Base-by-base conservation (phyloP, 2,329 filamentous ascomycete genomes). In the Pseudocercospora macadamiae region DNA sequence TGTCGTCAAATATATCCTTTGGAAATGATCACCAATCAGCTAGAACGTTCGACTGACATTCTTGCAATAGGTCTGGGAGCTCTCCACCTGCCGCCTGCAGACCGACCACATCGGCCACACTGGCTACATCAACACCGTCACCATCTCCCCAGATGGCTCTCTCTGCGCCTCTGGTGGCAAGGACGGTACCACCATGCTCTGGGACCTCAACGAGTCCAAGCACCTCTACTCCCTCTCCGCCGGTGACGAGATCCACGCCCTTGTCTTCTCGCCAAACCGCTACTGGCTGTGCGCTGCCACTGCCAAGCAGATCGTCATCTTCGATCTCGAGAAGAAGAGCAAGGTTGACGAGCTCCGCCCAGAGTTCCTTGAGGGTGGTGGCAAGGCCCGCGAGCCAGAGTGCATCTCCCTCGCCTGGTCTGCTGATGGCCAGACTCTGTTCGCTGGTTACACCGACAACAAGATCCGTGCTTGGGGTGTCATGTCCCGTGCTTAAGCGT, bases 241-340 rank as follows among this genome's bases (percentile, higher is more conserved):
- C 79, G 95, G 93, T 82, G 93, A 99, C 81, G 95, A 97, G 89
- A 99, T 99, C 86, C 95, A 99, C 85, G 93, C 95, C 73, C 93
- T 99, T 71, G 95, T 97, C 81, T 99, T 99, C 91, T 97, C 95
- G 68, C 95, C 95, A 78, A 99, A 99, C 91, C 90, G 95, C 81
- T 99, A 99, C 91, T 99, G 95, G 95, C 89, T 99, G 73, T 99
- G 95, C 87, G 95, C 95, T 77, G 95, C 95, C 78, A 99, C 95
- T 67, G 86, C 91, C 77, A 91, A 87, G 83, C 92, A 88, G 87
- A 97, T 99, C 87, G 97, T 97, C 87, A 97, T 99, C 87, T 99
- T 99, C 84, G 95, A 99, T 78, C 88, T 99, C 72, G 95, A 99
- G 91, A 99, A 99, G 93, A 99, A 99, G 93, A 96, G 89, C 89